Evolutionary conservation across 805 yeast species (phyloP), one percentile per base, ranked within the genome.

Genomic region (Kodamaea nitidulidarum): DNA sequence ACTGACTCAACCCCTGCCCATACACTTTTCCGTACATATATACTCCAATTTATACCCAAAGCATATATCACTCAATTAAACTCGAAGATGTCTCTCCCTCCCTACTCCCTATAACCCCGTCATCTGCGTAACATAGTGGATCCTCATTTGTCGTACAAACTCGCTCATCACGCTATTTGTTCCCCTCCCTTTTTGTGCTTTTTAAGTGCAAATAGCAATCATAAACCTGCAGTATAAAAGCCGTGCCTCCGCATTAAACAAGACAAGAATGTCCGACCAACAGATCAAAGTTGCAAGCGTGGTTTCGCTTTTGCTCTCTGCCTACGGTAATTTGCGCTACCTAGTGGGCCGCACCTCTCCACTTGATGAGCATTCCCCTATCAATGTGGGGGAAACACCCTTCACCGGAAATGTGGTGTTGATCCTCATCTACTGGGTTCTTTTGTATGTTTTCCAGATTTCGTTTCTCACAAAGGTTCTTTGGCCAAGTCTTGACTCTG

Each of bases 321-420:
- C 71, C 7, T 75, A 74, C 49, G 83, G 80, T 26, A 71, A 76
- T 44, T 46, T 79, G 42, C 69, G 75, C 42, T 77, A 78, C 55
- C 68, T 78, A 26, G 69, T 79, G 21, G 84, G 84, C 30, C 68
- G 78, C 39, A 29, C 38, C 3, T 67, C 73, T 32, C 70, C 71
- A 15, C 65, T 63, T 25, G 61, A 70, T 35, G 65, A 70, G 36
- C 61, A 71, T 45, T 67, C 70, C 40, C 76, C 78, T 21, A 71
- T 67, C 55, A 70, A 74, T 35, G 75, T 75, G 6, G 72, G 71
- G 4, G 67, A 73, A 50, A 86, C 93, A 2, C 93, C 95, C 10
- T 85, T 85, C 66, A 75, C 88, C 2, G 78, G 79, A 11, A 70
- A 72, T 42, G 56, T 71, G 9, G 41, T 77, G 10, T 65, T 78